Percentiles rank a stretch among this genome's conserved stretches.
phyloP scores from a whole-genome alignment of 129 eudicot species.

The Centella asiatica region DNA sequence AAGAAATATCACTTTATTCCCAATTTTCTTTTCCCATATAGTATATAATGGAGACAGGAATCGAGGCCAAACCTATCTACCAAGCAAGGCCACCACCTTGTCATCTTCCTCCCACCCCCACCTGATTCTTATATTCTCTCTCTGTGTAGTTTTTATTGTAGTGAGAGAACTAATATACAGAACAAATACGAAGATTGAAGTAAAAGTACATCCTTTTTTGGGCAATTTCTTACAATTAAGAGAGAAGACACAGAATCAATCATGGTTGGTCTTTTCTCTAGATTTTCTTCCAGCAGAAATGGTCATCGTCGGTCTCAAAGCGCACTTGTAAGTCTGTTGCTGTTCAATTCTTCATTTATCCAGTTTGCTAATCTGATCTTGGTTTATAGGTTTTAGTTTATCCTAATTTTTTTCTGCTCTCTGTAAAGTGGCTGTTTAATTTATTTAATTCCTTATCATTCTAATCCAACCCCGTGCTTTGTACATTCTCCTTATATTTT shows the following conservation, averaged over 20 bases:
- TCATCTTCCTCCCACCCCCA: background rate
- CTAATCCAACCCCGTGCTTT: background rate
- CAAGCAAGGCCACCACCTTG: background rate
- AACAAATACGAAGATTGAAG: too few relatives aligned
- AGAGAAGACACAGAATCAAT: too few relatives aligned
- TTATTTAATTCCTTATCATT: background rate
- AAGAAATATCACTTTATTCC: background rate
- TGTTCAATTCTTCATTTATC: background rate
- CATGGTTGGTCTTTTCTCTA: conserved; percentile 85
- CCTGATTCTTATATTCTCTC: background rate
- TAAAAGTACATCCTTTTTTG: too few relatives aligned
- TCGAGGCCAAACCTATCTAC: background rate
- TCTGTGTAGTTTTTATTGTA: background rate
- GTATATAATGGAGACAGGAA: background rate
- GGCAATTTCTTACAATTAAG: background rate
- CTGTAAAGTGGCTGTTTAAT: background rate
- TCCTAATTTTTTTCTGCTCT: background rate
- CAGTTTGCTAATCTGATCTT: background rate
- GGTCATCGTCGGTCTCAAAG: conserved; percentile 76
- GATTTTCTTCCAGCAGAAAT: conserved; percentile 58
- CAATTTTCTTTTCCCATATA: background rate
- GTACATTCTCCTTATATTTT: background rate
- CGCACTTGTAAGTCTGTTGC: conserved; percentile 55
- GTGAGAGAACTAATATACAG: background rate
- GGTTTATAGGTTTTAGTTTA: background rate